Base-by-base conservation (phyloP, 2,329 filamentous ascomycete species). In the Trichoderma citrinoviride region DNA sequence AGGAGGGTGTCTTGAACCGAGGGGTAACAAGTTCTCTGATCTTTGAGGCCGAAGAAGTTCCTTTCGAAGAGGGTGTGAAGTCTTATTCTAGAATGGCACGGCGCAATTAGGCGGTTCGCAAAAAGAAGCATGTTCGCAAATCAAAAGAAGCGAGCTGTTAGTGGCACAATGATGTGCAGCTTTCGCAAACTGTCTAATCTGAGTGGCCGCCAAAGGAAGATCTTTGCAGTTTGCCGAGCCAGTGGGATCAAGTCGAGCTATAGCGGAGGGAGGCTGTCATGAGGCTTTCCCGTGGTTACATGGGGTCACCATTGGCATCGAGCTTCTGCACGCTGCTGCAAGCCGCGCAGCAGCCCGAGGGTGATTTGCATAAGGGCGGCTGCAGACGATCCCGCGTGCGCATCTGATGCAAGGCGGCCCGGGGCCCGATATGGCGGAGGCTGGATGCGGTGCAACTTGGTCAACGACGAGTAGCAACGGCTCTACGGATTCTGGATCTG, bases 351-450 rank as follows among this genome's bases (percentile, higher is more conserved):
- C 47, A 47, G 58, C 15, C 40, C 40, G 60, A 54, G 60, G 40
- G 60, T 62, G 60, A 46, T 62, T 62, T 62, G 60, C 60, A 62
- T 62, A 62, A 62, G 60, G 49, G 60, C 60, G 15, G 60, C 60
- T 62, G 60, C 60, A 54, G 60, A 53, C 33, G 49, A 62, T 62
- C 60, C 60, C 60, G 60, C 60, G 49, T 37, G 60, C 47, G 53
- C 60, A 19, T 62, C 47, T 44, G 58, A 54, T 54, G 60, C 60
- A 62, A 46, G 49, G 60, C 60, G 60, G 49, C 12, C 33, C 33
- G 33, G 33, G 12, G 49, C 43, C 60, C 49, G 40, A 62, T 54
- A 54, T 50, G 27, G 49, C 60, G 53, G 41, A 40, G 60, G 60
- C 60, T 62, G 19, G 49, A 62, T 46, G 60, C 60, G 41, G 58